Evolutionary conservation across 2,329 filamentous ascomycete genomes (phyloP).

Genomic region (Ilyonectria destructans): DNA sequence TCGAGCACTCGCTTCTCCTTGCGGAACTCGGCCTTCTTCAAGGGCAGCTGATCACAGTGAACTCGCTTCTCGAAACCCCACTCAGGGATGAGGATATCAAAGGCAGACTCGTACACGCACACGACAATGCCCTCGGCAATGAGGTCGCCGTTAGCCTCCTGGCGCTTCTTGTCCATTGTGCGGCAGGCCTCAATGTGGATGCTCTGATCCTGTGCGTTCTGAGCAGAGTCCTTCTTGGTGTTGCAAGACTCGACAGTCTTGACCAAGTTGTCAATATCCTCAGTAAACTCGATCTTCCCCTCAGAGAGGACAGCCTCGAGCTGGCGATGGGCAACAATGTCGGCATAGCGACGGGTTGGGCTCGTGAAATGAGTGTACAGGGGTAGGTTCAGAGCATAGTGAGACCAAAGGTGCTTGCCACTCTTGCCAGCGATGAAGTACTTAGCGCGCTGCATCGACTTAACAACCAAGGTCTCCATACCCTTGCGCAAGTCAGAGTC

Average conservation of each 20-base stretch:
- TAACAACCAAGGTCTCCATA: constrained; percentile 96
- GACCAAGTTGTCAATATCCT: constrained; percentile 88
- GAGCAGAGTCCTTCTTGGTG: constrained; percentile 98
- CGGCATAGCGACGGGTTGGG: constrained; percentile 93
- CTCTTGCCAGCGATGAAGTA: constrained; percentile 92
- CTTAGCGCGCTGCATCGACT: constrained; percentile 96
- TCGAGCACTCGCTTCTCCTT: constrained; percentile 96
- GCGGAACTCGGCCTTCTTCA: constrained; percentile 99
- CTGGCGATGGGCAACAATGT: constrained; percentile 96
- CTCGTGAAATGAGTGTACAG: constrained; percentile 98
- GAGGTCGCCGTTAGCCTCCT: constrained; percentile 90
- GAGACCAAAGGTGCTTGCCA: constrained; percentile 82
- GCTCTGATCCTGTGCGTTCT: constrained; percentile 98
- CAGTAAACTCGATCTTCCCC: constrained; percentile 86
- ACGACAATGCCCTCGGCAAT: constrained; percentile 97
- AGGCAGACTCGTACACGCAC: constrained; percentile 98
- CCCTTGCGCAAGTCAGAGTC: constrained; percentile 93
- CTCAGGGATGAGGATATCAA: constrained; percentile 97
- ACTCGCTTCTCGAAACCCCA: constrained; percentile 99
- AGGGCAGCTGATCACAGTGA: constrained; percentile 96
- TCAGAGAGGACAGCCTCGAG: constrained; percentile 89
- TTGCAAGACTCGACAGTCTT: constrained; percentile 98
- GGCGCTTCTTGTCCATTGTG: constrained; percentile 92
- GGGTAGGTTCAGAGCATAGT: constrained; percentile 94
- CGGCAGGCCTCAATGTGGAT: constrained; percentile 98